Base-by-base conservation (phyloP, 2,329 filamentous ascomycete genomes). In the Epichloe uncinata region DNA sequence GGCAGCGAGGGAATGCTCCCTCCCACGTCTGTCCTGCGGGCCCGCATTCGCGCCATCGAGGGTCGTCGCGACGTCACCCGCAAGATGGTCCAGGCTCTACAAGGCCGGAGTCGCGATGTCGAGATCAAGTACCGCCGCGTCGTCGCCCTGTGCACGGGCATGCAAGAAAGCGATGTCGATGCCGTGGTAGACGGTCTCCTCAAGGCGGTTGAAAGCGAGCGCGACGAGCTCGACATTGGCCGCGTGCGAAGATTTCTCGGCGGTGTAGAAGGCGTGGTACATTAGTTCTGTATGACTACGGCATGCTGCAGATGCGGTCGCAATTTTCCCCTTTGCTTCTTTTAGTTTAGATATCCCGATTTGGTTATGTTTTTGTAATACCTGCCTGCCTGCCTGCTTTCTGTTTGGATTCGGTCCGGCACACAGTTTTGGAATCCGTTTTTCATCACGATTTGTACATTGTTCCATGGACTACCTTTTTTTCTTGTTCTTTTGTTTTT, bases 111-210 rank as follows among this genome's bases (percentile, higher is more conserved):
- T 58, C 83, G 82, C 4, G 89, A 95, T 49, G 74, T 95, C 3
- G 91, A 95, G 61, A 74, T 84, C 56, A 88, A 93, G 66, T 96
- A 96, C 63, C 79, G 89, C 26, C 85, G 84, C 56, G 87, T 97
- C 33, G 88, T 98, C 22, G 82, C 85, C 49, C 71, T 96, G 12
- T 96, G 91, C 63, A 95, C 89, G 0, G 82, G 81, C 8, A 85
- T 90, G 35, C 76, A 80, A 1, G 88, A 94, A 54, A 74, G 76
- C 8, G 79, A 87, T 51, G 85, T 97, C 13, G 93, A 97, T 58
- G 78, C 79, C 51, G 78, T 89, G 47, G 73, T 96, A 0, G 86
- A 88, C 48, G 81, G 82, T 3, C 71, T 98, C 42, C 79, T 94
- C 44, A 81, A 87, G 54, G 93, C 93, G 2, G 85, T 97, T 3